Conservation (phyloP, 108 stramenopile genomes). For the Seminavis robusta region DNA sequence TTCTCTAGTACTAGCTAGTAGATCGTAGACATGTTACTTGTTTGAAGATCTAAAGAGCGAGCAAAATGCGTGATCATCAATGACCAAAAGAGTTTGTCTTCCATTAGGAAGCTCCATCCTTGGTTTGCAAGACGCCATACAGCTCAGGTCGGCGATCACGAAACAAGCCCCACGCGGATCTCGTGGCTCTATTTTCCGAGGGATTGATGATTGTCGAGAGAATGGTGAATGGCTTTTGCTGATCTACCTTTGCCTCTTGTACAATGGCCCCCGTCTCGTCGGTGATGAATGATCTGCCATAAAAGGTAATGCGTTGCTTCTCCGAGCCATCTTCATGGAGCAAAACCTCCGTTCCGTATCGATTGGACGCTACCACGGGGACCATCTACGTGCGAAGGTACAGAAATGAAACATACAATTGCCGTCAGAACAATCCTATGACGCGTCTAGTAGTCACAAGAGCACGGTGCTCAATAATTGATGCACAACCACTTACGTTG, state of each 20-base stretch:
- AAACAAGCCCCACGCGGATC: constrained; percentile 63
- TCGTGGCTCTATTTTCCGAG: constrained; percentile 23
- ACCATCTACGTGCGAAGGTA: constrained; percentile 30
- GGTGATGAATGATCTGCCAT: constrained; percentile 58
- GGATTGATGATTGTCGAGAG: constrained; percentile 26
- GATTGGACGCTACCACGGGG: constrained; percentile 58
- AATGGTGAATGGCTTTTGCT: constrained; percentile 13
- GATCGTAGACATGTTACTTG: too few relatives aligned
- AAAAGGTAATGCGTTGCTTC: constrained; percentile 54
- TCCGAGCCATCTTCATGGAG: constrained; percentile 23
- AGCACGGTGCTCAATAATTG: too few relatives aligned
- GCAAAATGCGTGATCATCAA: too few relatives aligned
- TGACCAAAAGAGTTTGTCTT: too few relatives aligned
- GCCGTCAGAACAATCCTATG: background rate
- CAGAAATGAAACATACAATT: background rate
- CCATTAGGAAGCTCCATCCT: constrained; percentile 48
- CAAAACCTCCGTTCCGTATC: constrained; percentile 54
- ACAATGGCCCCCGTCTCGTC: constrained; percentile 57
- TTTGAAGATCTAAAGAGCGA: too few relatives aligned
- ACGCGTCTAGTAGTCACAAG: too few relatives aligned
- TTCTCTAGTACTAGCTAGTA: too few relatives aligned
- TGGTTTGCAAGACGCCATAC: constrained; percentile 44
- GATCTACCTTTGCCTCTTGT: constrained; percentile 6
- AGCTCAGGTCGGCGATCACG: constrained; percentile 72
- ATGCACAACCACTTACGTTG: constrained; percentile 36